Evolutionary conservation across 257 asterid genomes (phyloP), one percentile per base, ranked within the genome.

Genomic region (Datura wrightii): DNA sequence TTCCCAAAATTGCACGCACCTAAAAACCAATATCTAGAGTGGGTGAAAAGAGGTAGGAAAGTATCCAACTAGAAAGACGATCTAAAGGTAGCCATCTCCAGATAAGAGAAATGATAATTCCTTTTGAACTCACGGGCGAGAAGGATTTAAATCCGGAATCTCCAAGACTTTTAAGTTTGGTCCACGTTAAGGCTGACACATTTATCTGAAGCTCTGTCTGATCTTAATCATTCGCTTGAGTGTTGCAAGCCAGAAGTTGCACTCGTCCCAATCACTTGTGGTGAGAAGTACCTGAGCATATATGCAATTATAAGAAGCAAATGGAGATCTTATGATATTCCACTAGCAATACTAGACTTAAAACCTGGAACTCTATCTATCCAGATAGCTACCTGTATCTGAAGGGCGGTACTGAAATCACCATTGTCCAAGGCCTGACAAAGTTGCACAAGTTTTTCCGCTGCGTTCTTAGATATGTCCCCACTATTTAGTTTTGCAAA

Each of bases 201-300:
- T 85, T 86, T 90, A 96, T 93, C 98, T 90, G 58, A 92, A 87
- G 89, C 88, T 94, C 89, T 94, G 98, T 86, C 98, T 92, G 53
- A 92, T 90, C 90, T 96, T 96, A 86, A 94, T 91, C 98, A 96
- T 94, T 79, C 98, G 92, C 84, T 96, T 96, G 67, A 96, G 95
- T 15, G 98, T 89, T 82, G 94, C 89, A 83, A 94, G 87, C 98
- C 99, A 96, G 89, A 94, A 92, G 93, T 94, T 92, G 92, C 99
- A 96, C 88, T 96, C 99, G 58, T 96, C 99, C 99, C 99, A 96
- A 82, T 96, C 99, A 79, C 95, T 96, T 82, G 98, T 94, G 4
- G 99, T 93, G 81, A 96, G 98, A 18, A 86, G 92, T 44, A 96
- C 97, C 99, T 96, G 84, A 16, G 65, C 16, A 83, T 71, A 67